Evolutionary conservation across 176 grass and related monocot species (phyloP), one percentile per base, ranked within the genome.

Genomic region (Hsuehochloa calcarea): DNA sequence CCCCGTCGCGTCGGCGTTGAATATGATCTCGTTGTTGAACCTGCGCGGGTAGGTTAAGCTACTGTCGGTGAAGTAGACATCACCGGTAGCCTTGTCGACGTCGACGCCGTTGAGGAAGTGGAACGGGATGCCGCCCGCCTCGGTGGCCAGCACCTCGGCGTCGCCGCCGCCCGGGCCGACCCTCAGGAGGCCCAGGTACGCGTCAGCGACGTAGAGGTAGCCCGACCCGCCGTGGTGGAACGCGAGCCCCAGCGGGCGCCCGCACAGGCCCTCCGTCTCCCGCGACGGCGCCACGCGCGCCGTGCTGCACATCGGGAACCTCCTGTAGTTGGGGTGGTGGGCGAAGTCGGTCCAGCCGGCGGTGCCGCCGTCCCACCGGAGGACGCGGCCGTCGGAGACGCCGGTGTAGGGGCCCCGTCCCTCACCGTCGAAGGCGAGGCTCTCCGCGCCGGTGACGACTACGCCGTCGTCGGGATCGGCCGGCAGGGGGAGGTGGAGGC

Each of bases 331-430:
- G 20, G 75, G 46, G 20, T 77, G 80, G 66, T 74, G 47, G 10
- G 85, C 85, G 77, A 87, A 87, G 25, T 60, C 52, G 4, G 23
- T 64, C 85, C 85, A 87, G 29, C 49, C 37, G 22, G 3, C 9
- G 39, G 20, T 10, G 1, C 0, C 0, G n/a, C 85, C 77, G 40
- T 23, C 10, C 82, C 76, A 89, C 65, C 64, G 74, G 35, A 85
- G 75, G 15, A 89, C 31, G 70, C 87, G 75, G 46, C 87, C 87
- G 22, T 85, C 78, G 27, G 82, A 83, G 38, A 89, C 82, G 19
- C 88, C 75, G 46, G 76, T 85, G 59, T 89, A 89, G 7, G 77
- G 77, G 9, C 87, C 82, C 26, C 49, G 20, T 23, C 59, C 87
- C 8, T 34, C 23, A 0, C n/a, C 74, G 41, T 85, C 87, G 68